Evolutionary conservation across 306 rosid species (phyloP), one percentile per base, ranked within the genome.

Genomic region (Pterocarpus santalinus): DNA sequence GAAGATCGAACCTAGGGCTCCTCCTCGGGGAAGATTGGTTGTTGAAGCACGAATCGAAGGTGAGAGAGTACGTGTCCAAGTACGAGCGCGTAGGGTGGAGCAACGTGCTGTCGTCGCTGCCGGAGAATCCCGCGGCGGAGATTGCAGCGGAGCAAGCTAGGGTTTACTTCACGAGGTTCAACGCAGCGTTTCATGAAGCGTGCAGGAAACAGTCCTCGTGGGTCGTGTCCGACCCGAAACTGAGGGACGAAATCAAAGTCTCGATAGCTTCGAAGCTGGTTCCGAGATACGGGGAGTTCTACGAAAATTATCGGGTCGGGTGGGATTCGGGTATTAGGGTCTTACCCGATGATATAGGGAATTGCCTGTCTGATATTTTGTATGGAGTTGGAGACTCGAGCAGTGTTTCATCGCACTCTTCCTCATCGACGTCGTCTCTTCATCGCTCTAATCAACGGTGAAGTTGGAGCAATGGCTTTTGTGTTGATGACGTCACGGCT

Each of bases 81-180:
- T 95, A 88, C 71, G 88, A 89, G 66, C 82, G 86, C 1, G 77
- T 87, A 52, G 97, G 87, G 3, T 91, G 99, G 99, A 80, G 87
- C 84, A 86, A 55, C 46, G 98, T 91, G 9, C 38, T 87, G 4
- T n/a, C 89, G 0, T 73, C 92, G 6, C 10, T 95, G 28, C 97
- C 98, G 73, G 94, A 76, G 32, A 82, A 89, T 87, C 86, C 88
- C 0, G 60, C 80, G 56, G 90, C 86, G 11, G 90, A 85, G 38
- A 80, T 91, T 14, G 22, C 91, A 1, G 69, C 86, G 63, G 97
- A 86, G 71, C 22, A 82, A 41, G 92, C 90, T 0, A 89, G 57
- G 63, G 72, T 35, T 4, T 76, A 49, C 11, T 89, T 92, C 73
- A 58, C 13, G 79, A 78, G 65, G 3, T 90, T 93, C 81, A 77